Percentiles rank a stretch among this genome's conserved stretches.
phyloP scores from a whole-genome alignment of 2,329 filamentous ascomycete species.

The Pezicula rhizophila region DNA sequence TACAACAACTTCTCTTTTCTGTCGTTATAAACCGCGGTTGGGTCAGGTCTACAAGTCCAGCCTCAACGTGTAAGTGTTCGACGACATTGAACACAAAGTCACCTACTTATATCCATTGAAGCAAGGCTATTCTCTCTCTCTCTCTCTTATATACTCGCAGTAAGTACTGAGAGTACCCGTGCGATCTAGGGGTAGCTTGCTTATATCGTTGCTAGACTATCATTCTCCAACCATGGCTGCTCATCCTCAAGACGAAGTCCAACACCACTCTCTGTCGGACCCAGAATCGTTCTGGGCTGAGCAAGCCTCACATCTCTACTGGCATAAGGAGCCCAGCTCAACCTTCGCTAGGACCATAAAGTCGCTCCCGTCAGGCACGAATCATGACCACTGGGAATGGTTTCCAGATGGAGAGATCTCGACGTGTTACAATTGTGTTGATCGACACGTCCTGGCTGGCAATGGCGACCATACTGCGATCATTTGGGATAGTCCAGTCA shows the following conservation, averaged over 20 bases:
- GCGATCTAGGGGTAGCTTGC: not conserved
- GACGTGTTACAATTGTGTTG: conserved; percentile 86
- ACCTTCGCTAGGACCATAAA: conserved; percentile 57
- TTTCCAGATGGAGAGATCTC: conserved; percentile 85
- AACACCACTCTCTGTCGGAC: conserved; percentile 51
- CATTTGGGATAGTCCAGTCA: conserved; percentile 83
- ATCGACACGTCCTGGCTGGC: conserved; percentile 80
- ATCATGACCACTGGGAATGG: conserved; percentile 80
- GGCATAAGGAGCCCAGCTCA: conserved; percentile 69
- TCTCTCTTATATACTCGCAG: not conserved
- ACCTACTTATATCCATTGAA: not conserved
- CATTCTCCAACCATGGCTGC: conserved; percentile 16
- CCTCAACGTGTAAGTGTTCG: too few species aligned
- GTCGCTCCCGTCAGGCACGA: conserved; percentile 52
- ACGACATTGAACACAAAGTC: too few species aligned
- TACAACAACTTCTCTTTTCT: too few species aligned
- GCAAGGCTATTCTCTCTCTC: too few species aligned
- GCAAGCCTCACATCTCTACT: conserved; percentile 70
- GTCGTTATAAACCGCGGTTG: too few species aligned
- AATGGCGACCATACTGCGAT: conserved; percentile 69
- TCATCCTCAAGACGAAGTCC: conserved; percentile 28
- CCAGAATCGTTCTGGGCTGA: conserved; percentile 69
- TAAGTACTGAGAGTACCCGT: not conserved
- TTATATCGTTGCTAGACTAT: not conserved
- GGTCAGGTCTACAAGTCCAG: too few species aligned